Evolutionary conservation across 306 rosid species (phyloP).

Genomic region (Cicer arietinum): DNA sequence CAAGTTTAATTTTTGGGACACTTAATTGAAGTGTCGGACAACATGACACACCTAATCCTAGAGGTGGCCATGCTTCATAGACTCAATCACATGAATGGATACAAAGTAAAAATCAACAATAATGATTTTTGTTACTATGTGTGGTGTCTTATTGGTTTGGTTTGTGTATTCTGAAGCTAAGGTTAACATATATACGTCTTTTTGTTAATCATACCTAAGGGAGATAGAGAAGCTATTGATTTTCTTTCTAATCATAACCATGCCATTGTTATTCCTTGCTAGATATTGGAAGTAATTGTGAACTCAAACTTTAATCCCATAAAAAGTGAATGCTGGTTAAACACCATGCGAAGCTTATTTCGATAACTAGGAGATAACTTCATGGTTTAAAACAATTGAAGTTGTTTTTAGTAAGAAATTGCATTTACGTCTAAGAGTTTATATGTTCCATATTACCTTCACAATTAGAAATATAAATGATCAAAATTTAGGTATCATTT

Average conservation of each 20-base stretch:
- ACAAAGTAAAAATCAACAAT: background rate
- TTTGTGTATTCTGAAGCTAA: conserved; percentile 13
- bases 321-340: background rate
- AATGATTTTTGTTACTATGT: background rate
- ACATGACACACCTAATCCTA: no score
- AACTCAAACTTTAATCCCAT: background rate
- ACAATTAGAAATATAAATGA: conserved; percentile 5
- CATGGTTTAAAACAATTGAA: conserved; percentile 9
- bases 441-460: background rate
- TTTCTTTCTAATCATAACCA: background rate
- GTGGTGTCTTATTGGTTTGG: background rate
- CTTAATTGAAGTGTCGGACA: no score
- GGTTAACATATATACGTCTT: background rate
- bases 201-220: background rate
- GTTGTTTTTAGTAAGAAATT: background rate
- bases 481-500: background rate
- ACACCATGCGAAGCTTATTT: conserved; percentile 8
- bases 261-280: background rate
- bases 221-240: conserved; percentile 11
- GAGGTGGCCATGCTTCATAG: no score
- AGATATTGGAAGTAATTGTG: conserved; percentile 1
- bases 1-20: no score
- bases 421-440: background rate
- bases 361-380: conserved; percentile 19
- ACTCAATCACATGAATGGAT: background rate